Conservation (phyloP, 176 grass and related monocot genomes). For the Tillandsia leiboldiana region DNA sequence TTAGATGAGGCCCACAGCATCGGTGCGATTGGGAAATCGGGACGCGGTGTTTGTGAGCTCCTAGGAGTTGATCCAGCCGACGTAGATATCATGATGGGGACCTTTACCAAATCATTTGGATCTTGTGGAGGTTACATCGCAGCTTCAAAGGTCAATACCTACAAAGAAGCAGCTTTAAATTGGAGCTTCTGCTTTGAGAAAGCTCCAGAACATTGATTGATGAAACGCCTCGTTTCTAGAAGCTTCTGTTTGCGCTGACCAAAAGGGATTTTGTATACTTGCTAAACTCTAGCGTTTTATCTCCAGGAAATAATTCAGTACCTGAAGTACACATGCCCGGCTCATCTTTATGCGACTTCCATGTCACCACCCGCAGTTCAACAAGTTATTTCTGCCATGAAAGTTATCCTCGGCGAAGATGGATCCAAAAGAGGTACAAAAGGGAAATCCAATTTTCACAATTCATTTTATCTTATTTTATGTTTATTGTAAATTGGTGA, state of each 20-base stretch:
- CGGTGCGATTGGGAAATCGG: conserved; percentile 70
- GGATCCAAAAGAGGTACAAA: conserved; percentile 71
- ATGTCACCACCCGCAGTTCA: conserved; percentile 94
- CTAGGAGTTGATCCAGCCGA: conserved; percentile 67
- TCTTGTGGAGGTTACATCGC: conserved; percentile 87
- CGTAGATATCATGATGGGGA: conserved; percentile 94
- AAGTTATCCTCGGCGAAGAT: conserved; percentile 88
- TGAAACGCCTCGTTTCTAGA: too few species aligned
- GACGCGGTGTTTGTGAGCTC: conserved; percentile 71
- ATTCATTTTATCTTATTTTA: too few species aligned
- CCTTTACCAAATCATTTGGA: conserved; percentile 77
- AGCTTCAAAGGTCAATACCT: conserved; percentile 45
- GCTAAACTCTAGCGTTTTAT: conserved; percentile 6
- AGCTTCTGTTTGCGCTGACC: too few species aligned
- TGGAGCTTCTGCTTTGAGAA: too few species aligned
- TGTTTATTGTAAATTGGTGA: background rate
- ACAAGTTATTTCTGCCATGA: conserved; percentile 84
- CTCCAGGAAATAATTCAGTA: conserved; percentile 80
- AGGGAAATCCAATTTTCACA: background rate
- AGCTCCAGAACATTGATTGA: too few species aligned
- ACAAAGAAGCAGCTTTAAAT: too few species aligned
- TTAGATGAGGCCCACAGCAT: conserved; percentile 86
- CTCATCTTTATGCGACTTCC: conserved; percentile 93
- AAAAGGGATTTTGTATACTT: background rate
- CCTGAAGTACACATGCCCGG: conserved; percentile 67